These are phyloP conservation scores for Agaricus subrufescens DNA, from an alignment of 768 basidiomycete genomes.

Conservation along the genomic window DNA sequence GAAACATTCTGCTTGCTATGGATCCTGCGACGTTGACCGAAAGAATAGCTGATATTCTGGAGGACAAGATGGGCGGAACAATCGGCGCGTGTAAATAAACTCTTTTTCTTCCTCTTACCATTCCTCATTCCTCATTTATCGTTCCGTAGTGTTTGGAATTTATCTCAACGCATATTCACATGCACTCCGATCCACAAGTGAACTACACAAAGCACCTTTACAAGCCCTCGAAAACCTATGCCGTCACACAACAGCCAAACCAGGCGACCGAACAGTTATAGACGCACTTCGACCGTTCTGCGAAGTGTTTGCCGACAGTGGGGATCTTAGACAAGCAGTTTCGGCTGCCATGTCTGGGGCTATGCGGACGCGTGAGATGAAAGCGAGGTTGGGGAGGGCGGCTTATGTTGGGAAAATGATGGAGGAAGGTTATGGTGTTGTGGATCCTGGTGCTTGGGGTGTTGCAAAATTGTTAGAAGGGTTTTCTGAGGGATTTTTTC, in stretches of 20 bases:
- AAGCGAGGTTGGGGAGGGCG: slow-evolving; percentile 43
- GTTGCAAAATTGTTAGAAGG: slow-evolving; percentile 38
- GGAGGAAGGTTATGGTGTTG: slow-evolving; percentile 9
- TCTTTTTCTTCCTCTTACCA: slow-evolving; percentile 1
- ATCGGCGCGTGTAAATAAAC: slow-evolving; percentile 40
- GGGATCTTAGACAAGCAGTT: slow-evolving; percentile 25
- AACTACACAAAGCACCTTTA: slow-evolving; percentile 11
- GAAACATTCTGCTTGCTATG: background rate
- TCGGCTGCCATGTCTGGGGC: slow-evolving; percentile 37
- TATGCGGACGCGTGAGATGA: slow-evolving; percentile 41
- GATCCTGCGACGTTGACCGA: slow-evolving; percentile 19
- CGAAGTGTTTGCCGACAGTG: slow-evolving; percentile 20
- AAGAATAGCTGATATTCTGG: slow-evolving; percentile 36
- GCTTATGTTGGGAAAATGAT: slow-evolving; percentile 26
- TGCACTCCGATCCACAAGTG: slow-evolving; percentile 11
- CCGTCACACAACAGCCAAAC: slow-evolving; percentile 45
- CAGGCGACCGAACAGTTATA: slow-evolving; percentile 52
- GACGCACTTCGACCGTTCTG: slow-evolving; percentile 50
- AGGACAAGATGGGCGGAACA: slow-evolving; percentile 53
- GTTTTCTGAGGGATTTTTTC: slow-evolving; percentile 15
- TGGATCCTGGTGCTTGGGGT: slow-evolving; percentile 58
- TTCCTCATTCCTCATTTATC: background rate
- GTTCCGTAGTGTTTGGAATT: slow-evolving; percentile 35
- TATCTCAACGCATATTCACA: slow-evolving; percentile 35
- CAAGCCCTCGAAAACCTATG: slow-evolving; percentile 26